Evolutionary conservation across 176 grass and related monocot species (phyloP).

Genomic region (Oryza australiensis): DNA sequence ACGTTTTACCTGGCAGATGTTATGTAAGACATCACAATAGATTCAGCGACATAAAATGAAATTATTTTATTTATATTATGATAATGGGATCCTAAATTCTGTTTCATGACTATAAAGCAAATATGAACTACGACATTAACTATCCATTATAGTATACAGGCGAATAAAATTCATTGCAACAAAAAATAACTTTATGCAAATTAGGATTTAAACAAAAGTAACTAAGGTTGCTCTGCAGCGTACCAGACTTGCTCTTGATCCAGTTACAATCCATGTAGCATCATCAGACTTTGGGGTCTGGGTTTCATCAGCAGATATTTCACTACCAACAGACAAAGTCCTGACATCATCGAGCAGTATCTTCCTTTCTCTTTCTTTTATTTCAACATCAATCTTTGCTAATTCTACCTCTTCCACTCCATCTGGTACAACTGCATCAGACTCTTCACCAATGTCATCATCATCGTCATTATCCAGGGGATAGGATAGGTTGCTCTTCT

Average conservation of each 20-base stretch:
- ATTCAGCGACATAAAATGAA: conserved; percentile 2
- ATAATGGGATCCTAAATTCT: conserved; percentile 19
- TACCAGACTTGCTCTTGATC: conserved; percentile 74
- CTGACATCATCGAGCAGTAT: conserved; percentile 88
- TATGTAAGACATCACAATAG: conserved; percentile 38
- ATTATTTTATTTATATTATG: conserved; percentile 17
- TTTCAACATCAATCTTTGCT: conserved; percentile 81
- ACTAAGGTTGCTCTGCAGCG: conserved; percentile 35
- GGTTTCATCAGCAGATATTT: conserved; percentile 49
- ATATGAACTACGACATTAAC: conserved; percentile 12
- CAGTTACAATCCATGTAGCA: conserved; percentile 60
- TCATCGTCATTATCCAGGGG: conserved; percentile 73
- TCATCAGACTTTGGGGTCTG: conserved; percentile 56
- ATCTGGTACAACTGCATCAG: conserved; percentile 82
- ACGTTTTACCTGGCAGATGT: conserved; percentile 60
- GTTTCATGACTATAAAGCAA: conserved; percentile 13
- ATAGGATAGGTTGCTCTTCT: conserved; percentile 62
- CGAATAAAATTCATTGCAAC: conserved; percentile 26
- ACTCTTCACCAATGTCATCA: conserved; percentile 68
- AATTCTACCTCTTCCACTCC: conserved; percentile 92
- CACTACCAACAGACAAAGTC: conserved; percentile 44
- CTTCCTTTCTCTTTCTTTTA: conserved; percentile 76
- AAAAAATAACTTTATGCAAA: conserved; percentile 5
- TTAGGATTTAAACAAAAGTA: conserved; percentile 16
- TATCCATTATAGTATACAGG: conserved; percentile 18